Conservation (phyloP, 371 early-diverging fungal genomes). For the Apophysomyces trapeziformis region DNA sequence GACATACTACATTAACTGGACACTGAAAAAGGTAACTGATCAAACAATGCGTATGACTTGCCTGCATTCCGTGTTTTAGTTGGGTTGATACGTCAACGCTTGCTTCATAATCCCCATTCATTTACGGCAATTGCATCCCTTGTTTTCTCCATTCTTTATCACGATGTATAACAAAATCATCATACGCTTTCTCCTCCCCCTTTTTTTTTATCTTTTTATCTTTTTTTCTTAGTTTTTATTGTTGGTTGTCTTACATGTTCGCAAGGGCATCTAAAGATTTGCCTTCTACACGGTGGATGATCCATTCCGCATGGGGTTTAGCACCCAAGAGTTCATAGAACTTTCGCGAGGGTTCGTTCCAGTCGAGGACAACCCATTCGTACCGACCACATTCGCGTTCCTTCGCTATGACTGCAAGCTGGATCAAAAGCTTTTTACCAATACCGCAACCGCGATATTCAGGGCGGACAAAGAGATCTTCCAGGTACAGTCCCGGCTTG, state of each 20-base stretch:
- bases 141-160: too few relatives aligned
- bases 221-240: too few relatives aligned
- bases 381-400: conserved; percentile 72
- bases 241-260: conserved; percentile 28
- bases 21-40: too few relatives aligned
- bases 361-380: conserved; percentile 83
- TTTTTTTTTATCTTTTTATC: too few relatives aligned
- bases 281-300: conserved; percentile 69
- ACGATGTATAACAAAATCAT: too few relatives aligned
- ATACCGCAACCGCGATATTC: conserved; percentile 73
- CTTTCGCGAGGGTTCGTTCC: conserved; percentile 69
- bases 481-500: conserved; percentile 80
- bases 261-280: conserved; percentile 59
- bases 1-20: too few relatives aligned
- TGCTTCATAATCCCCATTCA: too few relatives aligned
- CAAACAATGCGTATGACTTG: too few relatives aligned
- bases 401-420: conserved; percentile 69
- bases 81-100: too few relatives aligned
- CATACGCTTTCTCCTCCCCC: too few relatives aligned
- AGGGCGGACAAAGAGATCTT: conserved; percentile 77
- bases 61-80: too few relatives aligned
- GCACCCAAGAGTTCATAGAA: conserved; percentile 69
- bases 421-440: conserved; percentile 71
- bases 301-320: conserved; percentile 67
- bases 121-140: too few relatives aligned